A percentile compares a stretch with the other conserved stretches of the same genome.
phyloP scores from a whole-genome alignment of 129 eudicot species.

The Dittrichia graveolens region DNA sequence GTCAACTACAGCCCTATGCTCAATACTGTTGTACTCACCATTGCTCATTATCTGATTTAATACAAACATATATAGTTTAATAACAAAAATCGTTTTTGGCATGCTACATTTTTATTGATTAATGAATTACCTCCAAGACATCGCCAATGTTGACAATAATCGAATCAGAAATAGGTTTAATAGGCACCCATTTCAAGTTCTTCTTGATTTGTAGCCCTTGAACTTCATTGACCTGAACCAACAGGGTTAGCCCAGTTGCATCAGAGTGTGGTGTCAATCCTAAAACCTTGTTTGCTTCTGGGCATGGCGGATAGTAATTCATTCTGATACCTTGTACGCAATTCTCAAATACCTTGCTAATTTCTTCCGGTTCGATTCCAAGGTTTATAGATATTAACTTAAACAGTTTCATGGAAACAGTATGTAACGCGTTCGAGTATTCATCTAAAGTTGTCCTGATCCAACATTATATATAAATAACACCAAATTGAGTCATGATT shows the following conservation, averaged over 20 bases:
- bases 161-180: conserved; percentile 47
- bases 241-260: conserved; percentile 48
- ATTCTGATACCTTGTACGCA: conserved; percentile 55
- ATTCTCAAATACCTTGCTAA: conserved; percentile 38
- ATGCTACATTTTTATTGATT: not conserved
- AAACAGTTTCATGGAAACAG: conserved; percentile 31
- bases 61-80: not conserved
- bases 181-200: conserved; percentile 48
- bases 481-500: no score
- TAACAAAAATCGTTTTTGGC: no score
- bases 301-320: conserved; percentile 65
- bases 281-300: conserved; percentile 43
- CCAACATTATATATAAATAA: conserved; percentile 7
- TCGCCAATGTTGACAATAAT: conserved; percentile 59
- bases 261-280: conserved; percentile 60
- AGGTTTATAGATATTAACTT: conserved; percentile 42
- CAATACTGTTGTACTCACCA: conserved; percentile 53
- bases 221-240: conserved; percentile 56
- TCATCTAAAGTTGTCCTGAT: conserved; percentile 48
- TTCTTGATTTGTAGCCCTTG: conserved; percentile 60
- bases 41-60: conserved; percentile 49
- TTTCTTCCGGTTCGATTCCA: conserved; percentile 27
- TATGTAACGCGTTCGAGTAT: conserved; percentile 31
- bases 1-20: conserved; percentile 54
- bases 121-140: conserved; percentile 45